phyloP scores from a whole-genome alignment of 2,329 filamentous ascomycete genomes.

The Lasiodiplodia hormozganensis region DNA sequence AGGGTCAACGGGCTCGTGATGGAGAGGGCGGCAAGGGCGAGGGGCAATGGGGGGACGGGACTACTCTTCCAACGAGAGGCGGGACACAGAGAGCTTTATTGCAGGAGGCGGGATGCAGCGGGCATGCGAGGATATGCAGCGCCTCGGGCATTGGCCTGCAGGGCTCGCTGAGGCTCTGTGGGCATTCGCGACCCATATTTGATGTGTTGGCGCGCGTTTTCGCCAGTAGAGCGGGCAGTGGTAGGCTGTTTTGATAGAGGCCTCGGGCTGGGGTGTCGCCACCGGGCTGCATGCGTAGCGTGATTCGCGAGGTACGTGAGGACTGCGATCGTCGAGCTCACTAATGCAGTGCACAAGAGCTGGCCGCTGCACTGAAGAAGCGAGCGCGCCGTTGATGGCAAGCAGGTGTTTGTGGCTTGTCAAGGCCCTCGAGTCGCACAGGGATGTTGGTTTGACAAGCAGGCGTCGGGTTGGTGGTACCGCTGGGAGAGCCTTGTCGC shows the following conservation, averaged over 20 bases:
- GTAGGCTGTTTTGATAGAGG: constrained; percentile 28
- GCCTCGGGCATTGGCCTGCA: constrained; percentile 24
- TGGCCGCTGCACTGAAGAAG: constrained; percentile 25
- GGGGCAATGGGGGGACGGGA: constrained; percentile 2
- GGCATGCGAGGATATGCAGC: constrained; percentile 43
- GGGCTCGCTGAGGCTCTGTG: constrained; percentile 44
- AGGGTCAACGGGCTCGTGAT: constrained; percentile 33
- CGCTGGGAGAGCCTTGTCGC: constrained; percentile 19
- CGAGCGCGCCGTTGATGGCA: constrained; percentile 16
- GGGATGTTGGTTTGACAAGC: constrained; percentile 19
- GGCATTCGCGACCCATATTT: constrained; percentile 56
- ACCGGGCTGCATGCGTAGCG: constrained; percentile 23
- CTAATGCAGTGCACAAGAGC: constrained; percentile 23
- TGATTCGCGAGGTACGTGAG: constrained; percentile 23
- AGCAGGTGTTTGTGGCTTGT: constrained; percentile 19
- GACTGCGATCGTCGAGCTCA: constrained; percentile 8
- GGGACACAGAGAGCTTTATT: constrained; percentile 51
- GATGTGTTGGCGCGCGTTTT: constrained; percentile 90
- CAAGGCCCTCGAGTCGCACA: constrained; percentile 5
- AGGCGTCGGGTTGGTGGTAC: constrained; percentile 28
- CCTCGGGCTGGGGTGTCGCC: constrained; percentile 20
- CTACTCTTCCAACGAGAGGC: constrained; percentile 30
- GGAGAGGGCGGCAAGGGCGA: constrained; percentile 22
- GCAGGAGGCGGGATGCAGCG: constrained; percentile 46
- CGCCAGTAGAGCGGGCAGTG: constrained; percentile 70